These are phyloP conservation scores for Colletotrichum truncatum DNA, from an alignment of 2,329 filamentous ascomycete species.

Conservation along the genomic window DNA sequence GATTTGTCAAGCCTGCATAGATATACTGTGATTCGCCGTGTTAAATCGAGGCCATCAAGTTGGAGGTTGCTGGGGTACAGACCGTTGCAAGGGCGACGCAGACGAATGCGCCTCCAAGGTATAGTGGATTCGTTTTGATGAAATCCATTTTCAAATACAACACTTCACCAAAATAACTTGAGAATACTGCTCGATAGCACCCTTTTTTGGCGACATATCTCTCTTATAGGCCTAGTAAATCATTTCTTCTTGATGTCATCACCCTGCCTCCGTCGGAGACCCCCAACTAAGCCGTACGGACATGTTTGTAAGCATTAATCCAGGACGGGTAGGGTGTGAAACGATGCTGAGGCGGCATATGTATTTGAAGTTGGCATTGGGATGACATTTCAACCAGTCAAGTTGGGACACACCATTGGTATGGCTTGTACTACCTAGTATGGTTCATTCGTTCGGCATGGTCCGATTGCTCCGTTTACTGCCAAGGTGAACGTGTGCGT, in stretches of 20 bases:
- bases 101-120: background rate
- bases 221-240: background rate
- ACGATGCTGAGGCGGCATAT: background rate
- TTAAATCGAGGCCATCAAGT: background rate
- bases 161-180: background rate
- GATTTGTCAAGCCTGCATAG: constrained; percentile 13
- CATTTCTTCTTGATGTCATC: background rate
- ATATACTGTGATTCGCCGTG: background rate
- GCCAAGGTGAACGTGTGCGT: too few relatives aligned
- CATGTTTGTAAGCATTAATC: background rate
- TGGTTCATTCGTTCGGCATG: too few relatives aligned
- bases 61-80: background rate
- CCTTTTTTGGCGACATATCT: background rate
- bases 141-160: background rate
- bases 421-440: too few relatives aligned
- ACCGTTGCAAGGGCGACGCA: constrained; percentile 7
- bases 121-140: constrained; percentile 1
- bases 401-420: background rate
- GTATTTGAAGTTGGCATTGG: background rate
- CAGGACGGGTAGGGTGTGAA: background rate
- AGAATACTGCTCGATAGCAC: too few relatives aligned
- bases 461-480: too few relatives aligned
- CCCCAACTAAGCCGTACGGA: background rate
- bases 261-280: background rate
- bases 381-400: background rate